phyloP scores from a whole-genome alignment of 1,284 basidiomycete genomes.

The Moesziomyces antarcticus region DNA sequence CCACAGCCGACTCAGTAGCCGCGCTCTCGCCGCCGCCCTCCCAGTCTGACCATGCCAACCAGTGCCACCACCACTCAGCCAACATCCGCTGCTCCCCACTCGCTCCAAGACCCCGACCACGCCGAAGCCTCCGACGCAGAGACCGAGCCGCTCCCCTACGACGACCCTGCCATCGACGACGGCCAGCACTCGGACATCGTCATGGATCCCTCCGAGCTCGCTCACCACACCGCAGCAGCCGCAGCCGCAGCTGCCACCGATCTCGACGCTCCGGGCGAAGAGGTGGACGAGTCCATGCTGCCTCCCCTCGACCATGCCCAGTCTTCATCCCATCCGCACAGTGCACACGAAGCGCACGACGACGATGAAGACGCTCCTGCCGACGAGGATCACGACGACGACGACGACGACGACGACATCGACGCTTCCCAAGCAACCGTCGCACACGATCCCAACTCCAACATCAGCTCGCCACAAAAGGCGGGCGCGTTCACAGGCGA shows the following conservation, averaged over 20 bases:
- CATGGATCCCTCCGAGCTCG: constrained; percentile 39
- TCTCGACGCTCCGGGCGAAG: constrained; percentile 22
- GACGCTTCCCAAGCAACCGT: constrained; percentile 32
- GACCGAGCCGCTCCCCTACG: constrained; percentile 62
- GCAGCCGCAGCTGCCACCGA: constrained; percentile 8
- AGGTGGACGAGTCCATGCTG: constrained; percentile 26
- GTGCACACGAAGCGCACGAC: constrained; percentile 7
- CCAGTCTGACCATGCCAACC: constrained; percentile 39
- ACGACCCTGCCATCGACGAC: constrained; percentile 41
- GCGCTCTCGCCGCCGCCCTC: constrained; percentile 33
- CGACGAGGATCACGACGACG: constrained; percentile 6
- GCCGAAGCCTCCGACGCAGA: constrained; percentile 57
- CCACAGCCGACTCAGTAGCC: constrained; percentile 20
- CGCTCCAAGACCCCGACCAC: constrained; percentile 16
- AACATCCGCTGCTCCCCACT: constrained; percentile 29
- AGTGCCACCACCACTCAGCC: constrained; percentile 28
- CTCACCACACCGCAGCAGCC: constrained; percentile 21
- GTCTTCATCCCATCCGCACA: constrained; percentile 6
- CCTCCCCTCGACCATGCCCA: constrained; percentile 5
- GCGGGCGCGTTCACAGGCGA: constrained; percentile 48
- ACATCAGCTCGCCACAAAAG: constrained; percentile 51
- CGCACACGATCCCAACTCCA: constrained; percentile 34
- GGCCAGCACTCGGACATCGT: constrained; percentile 22
- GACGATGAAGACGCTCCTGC: constrained; percentile 1
- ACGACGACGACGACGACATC: constrained; percentile 10